A percentile compares a stretch with the other conserved stretches of the same genome.
These are phyloP conservation scores for Tolypocladium tropicale DNA, from an alignment of 2,329 filamentous ascomycete genomes.

Conservation along the genomic window DNA sequence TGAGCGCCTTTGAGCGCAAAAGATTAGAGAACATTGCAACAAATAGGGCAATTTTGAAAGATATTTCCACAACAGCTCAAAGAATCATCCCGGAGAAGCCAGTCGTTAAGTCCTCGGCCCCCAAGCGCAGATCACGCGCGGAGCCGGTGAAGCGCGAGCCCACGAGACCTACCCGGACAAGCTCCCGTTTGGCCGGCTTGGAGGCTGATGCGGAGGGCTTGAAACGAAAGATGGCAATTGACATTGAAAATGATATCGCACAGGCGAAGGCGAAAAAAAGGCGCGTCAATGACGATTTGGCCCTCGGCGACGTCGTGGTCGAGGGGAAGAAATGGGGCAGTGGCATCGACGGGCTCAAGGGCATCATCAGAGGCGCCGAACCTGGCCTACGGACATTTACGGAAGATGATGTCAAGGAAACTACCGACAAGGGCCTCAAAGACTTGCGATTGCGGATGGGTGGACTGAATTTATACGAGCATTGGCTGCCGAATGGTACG, in stretches of 20 bases:
- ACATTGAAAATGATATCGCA: conserved; percentile 29
- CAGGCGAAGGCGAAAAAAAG: conserved; percentile 46
- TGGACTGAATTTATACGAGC: conserved; percentile 67
- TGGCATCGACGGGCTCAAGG: conserved; percentile 53
- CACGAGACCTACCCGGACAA: conserved; percentile 42
- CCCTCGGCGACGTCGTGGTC: conserved; percentile 67
- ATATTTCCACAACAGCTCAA: conserved; percentile 62
- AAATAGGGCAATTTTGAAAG: conserved; percentile 71
- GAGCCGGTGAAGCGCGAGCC: conserved; percentile 37
- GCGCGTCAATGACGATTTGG: conserved; percentile 47
- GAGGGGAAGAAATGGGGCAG: conserved; percentile 68
- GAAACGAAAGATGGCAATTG: conserved; percentile 42
- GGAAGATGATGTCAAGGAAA: conserved; percentile 72
- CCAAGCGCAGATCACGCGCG: conserved; percentile 17
- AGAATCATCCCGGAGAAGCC: conserved; percentile 50
- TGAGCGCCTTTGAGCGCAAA: conserved; percentile 81
- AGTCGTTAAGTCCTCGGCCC: conserved; percentile 29
- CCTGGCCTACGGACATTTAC: conserved; percentile 80
- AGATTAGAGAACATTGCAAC: conserved; percentile 78
- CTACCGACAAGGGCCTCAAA: conserved; percentile 65
- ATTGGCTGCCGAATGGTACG: conserved; percentile 68
- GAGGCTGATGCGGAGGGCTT: conserved; percentile 35
- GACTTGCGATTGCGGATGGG: conserved; percentile 68
- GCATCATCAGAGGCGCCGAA: conserved; percentile 54
- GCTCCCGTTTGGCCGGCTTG: conserved; percentile 46